Base-by-base conservation (phyloP, 495 filamentous ascomycete genomes). In the Penicillium macrosclerotiorum region DNA sequence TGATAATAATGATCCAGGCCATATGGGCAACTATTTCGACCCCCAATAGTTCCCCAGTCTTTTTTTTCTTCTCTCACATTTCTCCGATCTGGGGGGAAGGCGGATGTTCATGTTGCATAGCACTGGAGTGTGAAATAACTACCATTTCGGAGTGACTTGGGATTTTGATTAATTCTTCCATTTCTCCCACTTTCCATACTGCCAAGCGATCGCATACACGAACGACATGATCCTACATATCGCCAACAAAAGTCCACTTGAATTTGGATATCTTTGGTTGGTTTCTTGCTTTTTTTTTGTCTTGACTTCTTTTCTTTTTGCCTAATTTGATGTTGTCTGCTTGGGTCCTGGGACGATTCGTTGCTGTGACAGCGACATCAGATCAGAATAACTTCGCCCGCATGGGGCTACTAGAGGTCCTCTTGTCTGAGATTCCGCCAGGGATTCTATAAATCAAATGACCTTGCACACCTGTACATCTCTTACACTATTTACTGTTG, bases 111-210 rank as follows among this genome's bases (percentile, higher is more conserved):
- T 34, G 30, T 49, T 45, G 51, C 51, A 54, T 53, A 30, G 14
- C 29, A 47, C 23, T n/a, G n/a, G n/a, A n/a, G n/a, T n/a, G n/a
- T n/a, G n/a, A n/a, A n/a, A n/a, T n/a, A n/a, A n/a, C n/a, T n/a
- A n/a, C n/a, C n/a, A n/a, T n/a, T n/a, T n/a, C 23, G 48, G 53
- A 52, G 53, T 56, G 48, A 37, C 20, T 26, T 34, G n/a, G 24
- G 20, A 9, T 30, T 40, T 16, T 37, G n/a, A n/a, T 38, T 38
- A 23, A 22, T 4, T 38, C 36, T n/a, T 38, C 25, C 5, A 12
- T 25, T 11, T 27, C 17, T 38, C 20, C 20, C 11, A 12, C 25
- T 12, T 38, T 38, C 36, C 19, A 14, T 20, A n/a, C n/a, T 39
- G 30, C 26, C n/a, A 19, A 29, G 32, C 38, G 46, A 37, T 49